Evolutionary conservation across 768 basidiomycete genomes (phyloP), one percentile per base, ranked within the genome.

Genomic region (Trichaptum fuscoviolaceum): DNA sequence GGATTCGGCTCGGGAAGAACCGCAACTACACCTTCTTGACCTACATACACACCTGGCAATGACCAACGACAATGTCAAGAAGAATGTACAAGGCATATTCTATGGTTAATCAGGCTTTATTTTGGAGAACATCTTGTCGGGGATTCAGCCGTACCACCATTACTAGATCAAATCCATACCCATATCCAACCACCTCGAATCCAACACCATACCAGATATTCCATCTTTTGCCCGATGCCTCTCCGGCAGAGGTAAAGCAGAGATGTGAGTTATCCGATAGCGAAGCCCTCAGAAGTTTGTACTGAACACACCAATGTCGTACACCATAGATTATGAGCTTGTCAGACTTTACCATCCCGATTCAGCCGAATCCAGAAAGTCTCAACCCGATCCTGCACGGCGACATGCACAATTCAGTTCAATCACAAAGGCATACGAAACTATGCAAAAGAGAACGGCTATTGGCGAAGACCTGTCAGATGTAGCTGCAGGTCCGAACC

Each of bases 331-430:
- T 75, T 91, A 86, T 71, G 91, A 92, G 69, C 89, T 93, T 59
- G 91, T 92, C 35, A 82, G 87, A 57, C 81, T 91, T 66, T 91
- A 92, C 74, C 91, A 93, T 73, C 91, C 91, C 2, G 91, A 93
- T 74, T 88, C 88, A 57, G 78, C 80, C 25, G 60, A 78, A 24
- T 78, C 78, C 24, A 79, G 81, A 5, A 73, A 73, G 2, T 57
- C 82, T 15, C 75, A 86, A 7, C 71, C 83, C 0, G 83, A 84
- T 57, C 30, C 59, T 61, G 12, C 25, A 18, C 73, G 81, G 2
- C 84, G 85, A 3, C 88, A 90, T 70, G 79, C 82, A 7, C 87
- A 85, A 12, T 92, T 92, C 70, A 87, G 87, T 70, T 79, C 87
- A 2, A 90, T 93, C 69, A 82, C 84, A 27, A 74, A 82, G 18